phyloP scores from a whole-genome alignment of 768 basidiomycete species.

The Cystofilobasidium bisporidii region DNA sequence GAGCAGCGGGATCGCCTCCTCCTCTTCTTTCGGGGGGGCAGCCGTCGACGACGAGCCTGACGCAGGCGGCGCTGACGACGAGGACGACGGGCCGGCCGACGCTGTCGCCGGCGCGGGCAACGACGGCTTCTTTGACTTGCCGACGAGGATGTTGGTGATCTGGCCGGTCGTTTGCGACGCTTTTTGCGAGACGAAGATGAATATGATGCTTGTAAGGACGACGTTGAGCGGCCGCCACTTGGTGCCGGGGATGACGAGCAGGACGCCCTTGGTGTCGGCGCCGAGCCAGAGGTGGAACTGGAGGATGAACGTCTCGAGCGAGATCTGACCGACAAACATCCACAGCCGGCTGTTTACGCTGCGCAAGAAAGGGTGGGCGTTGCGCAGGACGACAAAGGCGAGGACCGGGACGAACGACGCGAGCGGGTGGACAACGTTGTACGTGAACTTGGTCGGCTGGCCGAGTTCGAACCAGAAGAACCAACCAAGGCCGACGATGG shows the following conservation, averaged over 20 bases:
- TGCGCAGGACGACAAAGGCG: slow-evolving; percentile 65
- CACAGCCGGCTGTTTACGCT: slow-evolving; percentile 60
- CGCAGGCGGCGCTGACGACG: background rate
- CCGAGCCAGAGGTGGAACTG: slow-evolving; percentile 81
- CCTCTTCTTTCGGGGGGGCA: background rate
- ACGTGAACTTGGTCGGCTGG: slow-evolving; percentile 68
- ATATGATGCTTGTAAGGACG: slow-evolving; percentile 61
- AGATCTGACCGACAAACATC: slow-evolving; percentile 74
- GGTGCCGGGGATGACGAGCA: slow-evolving; percentile 67
- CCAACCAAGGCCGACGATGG: slow-evolving; percentile 55
- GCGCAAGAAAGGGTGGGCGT: slow-evolving; percentile 60
- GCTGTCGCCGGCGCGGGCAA: slow-evolving; percentile 9
- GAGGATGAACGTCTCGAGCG: slow-evolving; percentile 82
- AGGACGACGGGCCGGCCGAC: background rate
- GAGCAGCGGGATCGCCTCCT: slow-evolving; percentile 22
- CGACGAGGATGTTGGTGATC: slow-evolving; percentile 50
- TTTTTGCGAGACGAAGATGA: slow-evolving; percentile 68
- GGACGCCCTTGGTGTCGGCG: slow-evolving; percentile 65
- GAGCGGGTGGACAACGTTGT: slow-evolving; percentile 77
- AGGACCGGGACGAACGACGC: slow-evolving; percentile 70
- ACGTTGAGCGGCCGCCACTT: slow-evolving; percentile 68
- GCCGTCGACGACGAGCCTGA: background rate
- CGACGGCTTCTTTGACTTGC: slow-evolving; percentile 35
- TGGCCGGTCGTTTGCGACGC: slow-evolving; percentile 66
- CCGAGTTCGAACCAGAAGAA: slow-evolving; percentile 72